Percentiles rank a stretch among this genome's conserved stretches.
Conservation (phyloP, 768 basidiomycete genomes). For the Lactarius hatsudake region DNA sequence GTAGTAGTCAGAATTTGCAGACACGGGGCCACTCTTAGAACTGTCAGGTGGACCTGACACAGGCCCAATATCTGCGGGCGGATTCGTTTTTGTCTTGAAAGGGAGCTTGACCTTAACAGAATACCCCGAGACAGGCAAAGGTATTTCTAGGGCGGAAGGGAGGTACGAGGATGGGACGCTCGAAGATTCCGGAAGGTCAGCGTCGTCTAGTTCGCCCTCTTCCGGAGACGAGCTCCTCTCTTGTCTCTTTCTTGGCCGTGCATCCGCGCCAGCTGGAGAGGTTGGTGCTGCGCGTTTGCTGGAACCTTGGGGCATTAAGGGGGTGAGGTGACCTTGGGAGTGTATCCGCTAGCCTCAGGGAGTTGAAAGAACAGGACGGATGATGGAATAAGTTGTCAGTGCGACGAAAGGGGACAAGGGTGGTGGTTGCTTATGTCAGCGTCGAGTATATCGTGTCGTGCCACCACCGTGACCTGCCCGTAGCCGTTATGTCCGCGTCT, state of each 20-base stretch:
- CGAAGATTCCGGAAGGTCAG: constrained; percentile 30
- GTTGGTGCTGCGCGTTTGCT: constrained; percentile 59
- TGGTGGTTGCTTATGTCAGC: constrained; percentile 17
- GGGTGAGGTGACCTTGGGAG: constrained; percentile 2
- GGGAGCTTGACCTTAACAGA: constrained; percentile 64
- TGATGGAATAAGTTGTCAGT: not conserved
- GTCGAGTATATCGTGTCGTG: not conserved
- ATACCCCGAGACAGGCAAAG: constrained; percentile 34
- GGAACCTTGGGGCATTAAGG: constrained; percentile 21
- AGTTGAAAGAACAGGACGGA: not conserved
- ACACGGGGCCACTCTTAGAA: not conserved
- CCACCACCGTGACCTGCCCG: not conserved
- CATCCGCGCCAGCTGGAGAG: constrained; percentile 42
- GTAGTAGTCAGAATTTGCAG: not conserved
- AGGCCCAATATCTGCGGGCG: not conserved
- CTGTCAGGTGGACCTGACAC: not conserved
- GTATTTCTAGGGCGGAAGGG: constrained; percentile 32
- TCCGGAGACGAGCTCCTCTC: constrained; percentile 61
- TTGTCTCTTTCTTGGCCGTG: constrained; percentile 53
- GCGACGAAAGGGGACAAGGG: not conserved
- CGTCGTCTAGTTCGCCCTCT: constrained; percentile 80
- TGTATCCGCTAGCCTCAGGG: not conserved
- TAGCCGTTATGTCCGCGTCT: not conserved
- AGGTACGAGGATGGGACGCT: constrained; percentile 25
- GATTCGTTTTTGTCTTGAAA: constrained; percentile 54